Conservation (phyloP, 352 stramenopile genomes). For the Phytophthora melonis region DNA sequence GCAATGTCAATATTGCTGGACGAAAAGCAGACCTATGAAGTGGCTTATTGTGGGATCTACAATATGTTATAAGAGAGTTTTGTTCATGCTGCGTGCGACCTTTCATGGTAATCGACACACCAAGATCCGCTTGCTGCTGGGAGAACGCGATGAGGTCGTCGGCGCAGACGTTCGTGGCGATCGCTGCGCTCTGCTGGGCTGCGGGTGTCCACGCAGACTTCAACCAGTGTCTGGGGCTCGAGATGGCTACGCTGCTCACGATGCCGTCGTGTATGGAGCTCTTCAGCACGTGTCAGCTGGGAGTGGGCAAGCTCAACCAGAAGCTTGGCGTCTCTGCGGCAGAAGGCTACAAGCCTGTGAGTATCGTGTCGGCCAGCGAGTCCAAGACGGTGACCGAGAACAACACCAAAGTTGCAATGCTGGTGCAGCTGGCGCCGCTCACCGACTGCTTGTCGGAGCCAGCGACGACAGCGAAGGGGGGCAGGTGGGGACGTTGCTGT, state of each 20-base stretch:
- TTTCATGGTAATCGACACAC: conserved; percentile 25
- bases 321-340: conserved; percentile 40
- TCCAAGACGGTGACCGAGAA: conserved; percentile 48
- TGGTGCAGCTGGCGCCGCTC: conserved; percentile 64
- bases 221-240: conserved; percentile 64
- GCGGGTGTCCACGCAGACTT: conserved; percentile 37
- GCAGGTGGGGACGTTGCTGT: conserved; percentile 17
- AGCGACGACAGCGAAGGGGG: conserved; percentile 3
- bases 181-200: conserved; percentile 15
- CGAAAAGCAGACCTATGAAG: conserved; percentile 38
- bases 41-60: neutral
- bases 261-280: conserved; percentile 48
- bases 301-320: conserved; percentile 62
- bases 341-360: conserved; percentile 56
- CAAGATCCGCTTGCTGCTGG: conserved; percentile 12
- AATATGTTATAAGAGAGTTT: neutral
- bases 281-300: conserved; percentile 55
- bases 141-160: conserved; percentile 12
- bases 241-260: conserved; percentile 50
- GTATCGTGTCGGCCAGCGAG: conserved; percentile 72
- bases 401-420: conserved; percentile 58
- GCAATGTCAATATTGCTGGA: conserved; percentile 23
- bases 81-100: conserved; percentile 23
- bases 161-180: conserved; percentile 5
- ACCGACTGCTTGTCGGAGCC: conserved; percentile 35